Evolutionary conservation across 768 basidiomycete genomes (phyloP), one percentile per base, ranked within the genome.

Genomic region (Tricholoma matsutake): DNA sequence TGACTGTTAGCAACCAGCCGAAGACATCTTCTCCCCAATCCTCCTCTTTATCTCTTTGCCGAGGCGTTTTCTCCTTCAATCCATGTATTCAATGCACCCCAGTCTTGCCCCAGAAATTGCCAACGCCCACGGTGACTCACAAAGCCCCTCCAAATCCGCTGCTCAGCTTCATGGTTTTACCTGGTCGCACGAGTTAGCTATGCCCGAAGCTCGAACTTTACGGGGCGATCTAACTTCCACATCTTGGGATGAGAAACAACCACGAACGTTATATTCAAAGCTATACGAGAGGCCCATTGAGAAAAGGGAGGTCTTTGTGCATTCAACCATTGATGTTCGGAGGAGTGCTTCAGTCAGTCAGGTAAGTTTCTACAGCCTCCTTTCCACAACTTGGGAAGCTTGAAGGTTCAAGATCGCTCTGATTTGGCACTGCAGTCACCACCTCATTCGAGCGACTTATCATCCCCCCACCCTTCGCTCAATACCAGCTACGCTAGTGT

Each of bases 291-390:
- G 56, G 25, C 34, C 47, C 56, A 47, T 57, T 11, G 56, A 43
- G 22, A 47, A 34, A 32, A 25, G 51, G 29, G 51, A 53, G 31
- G 51, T 53, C 0, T 53, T 53, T n/a, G 29, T 53, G 1, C 51
- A 53, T 57, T 56, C 55, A 6, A 43, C 31, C 22, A 43, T 56
- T 4, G 55, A 39, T 37, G 28, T 39, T 39, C 37, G 41, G 14
- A 29, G 35, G 55, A 37, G 64, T 2, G 59, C 54, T 55, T 47
- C 41, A 64, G 61, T 53, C 7, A 32, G 11, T 3, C 51, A 53
- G 29, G 51, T 53, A 10, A 32, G 13, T 53, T 32, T 11, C 29
- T 32, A 11, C n/a, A n/a, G 14, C 28, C 3, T 4, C 5, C 32
- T n/a, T n/a, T 31, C 8, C 5, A 8, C n/a, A 31, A 32, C 0